These are phyloP conservation scores for Lophiostoma macrostomum DNA, from an alignment of 495 filamentous ascomycete genomes.

Conservation along the genomic window DNA sequence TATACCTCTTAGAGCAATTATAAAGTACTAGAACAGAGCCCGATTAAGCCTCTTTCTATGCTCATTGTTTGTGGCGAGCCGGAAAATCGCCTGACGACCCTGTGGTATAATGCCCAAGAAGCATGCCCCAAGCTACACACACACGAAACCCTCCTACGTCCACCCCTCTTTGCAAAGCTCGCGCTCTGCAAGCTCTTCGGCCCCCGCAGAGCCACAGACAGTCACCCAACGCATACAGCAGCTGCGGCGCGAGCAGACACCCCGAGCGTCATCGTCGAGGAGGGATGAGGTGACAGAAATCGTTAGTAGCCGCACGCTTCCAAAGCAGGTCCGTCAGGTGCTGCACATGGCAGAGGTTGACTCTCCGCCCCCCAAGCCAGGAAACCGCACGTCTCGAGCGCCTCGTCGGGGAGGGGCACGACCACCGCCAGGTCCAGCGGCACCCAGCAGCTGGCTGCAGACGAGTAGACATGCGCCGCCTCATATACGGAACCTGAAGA, in stretches of 20 bases:
- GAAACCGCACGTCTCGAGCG: slow-evolving; percentile 44
- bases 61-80: too few species aligned
- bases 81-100: too few species aligned
- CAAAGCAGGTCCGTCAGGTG: slow-evolving; percentile 56
- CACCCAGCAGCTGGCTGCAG: slow-evolving; percentile 65
- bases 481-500: slow-evolving; percentile 22
- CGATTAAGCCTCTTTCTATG: too few species aligned
- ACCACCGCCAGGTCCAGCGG: slow-evolving; percentile 62
- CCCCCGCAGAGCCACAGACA: slow-evolving; percentile 17
- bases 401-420: slow-evolving; percentile 32
- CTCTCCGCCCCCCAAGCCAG: slow-evolving; percentile 60
- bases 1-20: too few species aligned
- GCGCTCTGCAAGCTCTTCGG: not conserved
- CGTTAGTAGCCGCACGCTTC: slow-evolving; percentile 46
- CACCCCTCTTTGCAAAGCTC: slow-evolving; percentile 29
- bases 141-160: slow-evolving; percentile 31
- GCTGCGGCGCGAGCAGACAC: slow-evolving; percentile 39
- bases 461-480: slow-evolving; percentile 25
- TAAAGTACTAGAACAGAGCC: too few species aligned
- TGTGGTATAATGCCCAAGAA: slow-evolving; percentile 45
- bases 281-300: slow-evolving; percentile 35
- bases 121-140: slow-evolving; percentile 33
- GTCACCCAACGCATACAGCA: slow-evolving; percentile 43
- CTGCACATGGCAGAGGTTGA: slow-evolving; percentile 69
- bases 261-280: slow-evolving; percentile 32